phyloP scores from a whole-genome alignment of 257 asterid genomes.

The Paulownia fortunei region DNA sequence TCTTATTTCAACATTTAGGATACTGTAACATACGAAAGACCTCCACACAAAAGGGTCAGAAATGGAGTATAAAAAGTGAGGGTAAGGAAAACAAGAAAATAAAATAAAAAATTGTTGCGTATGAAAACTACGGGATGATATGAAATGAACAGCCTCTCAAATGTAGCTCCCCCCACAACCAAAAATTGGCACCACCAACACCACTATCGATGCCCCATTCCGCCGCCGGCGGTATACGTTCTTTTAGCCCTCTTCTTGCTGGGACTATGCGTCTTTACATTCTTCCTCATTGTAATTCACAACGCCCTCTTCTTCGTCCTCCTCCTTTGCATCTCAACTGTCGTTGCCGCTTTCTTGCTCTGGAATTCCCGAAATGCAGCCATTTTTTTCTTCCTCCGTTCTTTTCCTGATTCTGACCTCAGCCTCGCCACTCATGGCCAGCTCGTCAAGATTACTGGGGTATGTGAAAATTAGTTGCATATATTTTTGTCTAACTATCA shows the following conservation, averaged over 20 bases:
- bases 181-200: not conserved
- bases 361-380: slow-evolving; percentile 49
- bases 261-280: slow-evolving; percentile 45
- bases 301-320: slow-evolving; percentile 42
- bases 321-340: slow-evolving; percentile 32
- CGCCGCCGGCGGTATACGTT: slow-evolving; percentile 35
- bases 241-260: slow-evolving; percentile 38
- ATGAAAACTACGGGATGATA: no score
- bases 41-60: not conserved
- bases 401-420: slow-evolving; percentile 50
- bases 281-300: slow-evolving; percentile 44
- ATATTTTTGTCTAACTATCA: not conserved
- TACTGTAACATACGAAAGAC: no score
- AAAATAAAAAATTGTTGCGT: no score
- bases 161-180: slow-evolving; percentile 26
- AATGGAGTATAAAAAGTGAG: not conserved
- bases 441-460: slow-evolving; percentile 57
- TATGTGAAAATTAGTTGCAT: not conserved
- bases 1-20: no score
- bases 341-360: slow-evolving; percentile 42
- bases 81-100: not conserved
- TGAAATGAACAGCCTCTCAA: slow-evolving; percentile 43
- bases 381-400: slow-evolving; percentile 37
- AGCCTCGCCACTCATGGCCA: slow-evolving; percentile 43
- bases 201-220: slow-evolving; percentile 37